Conservation (phyloP, 305 asterid genomes). For the Fraxinus nigra region DNA sequence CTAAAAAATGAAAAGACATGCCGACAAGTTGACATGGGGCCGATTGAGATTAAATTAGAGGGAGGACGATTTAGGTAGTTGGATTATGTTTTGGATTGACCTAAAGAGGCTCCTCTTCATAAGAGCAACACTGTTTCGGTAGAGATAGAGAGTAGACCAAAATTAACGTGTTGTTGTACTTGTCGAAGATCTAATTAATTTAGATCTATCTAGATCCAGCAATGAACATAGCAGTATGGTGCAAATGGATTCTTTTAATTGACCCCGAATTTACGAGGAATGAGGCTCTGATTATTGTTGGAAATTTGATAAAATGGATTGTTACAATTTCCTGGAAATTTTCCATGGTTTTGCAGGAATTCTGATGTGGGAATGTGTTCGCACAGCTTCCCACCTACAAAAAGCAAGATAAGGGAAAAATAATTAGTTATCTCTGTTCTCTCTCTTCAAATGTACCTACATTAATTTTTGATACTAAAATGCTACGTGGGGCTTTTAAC, state of each 20-base stretch:
- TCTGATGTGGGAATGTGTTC: not conserved
- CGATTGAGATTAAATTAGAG: not conserved
- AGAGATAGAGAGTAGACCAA: not conserved
- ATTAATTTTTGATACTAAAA: not conserved
- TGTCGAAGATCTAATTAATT: not conserved
- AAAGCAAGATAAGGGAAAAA: not conserved
- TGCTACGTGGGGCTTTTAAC: not conserved
- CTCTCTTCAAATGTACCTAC: not conserved
- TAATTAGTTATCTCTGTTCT: not conserved
- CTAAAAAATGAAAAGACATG: not conserved
- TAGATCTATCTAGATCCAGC: not conserved
- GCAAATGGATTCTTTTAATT: not conserved
- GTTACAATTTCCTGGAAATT: not conserved
- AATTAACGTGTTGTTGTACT: not conserved
- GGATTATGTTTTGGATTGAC: not conserved
- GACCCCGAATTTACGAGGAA: not conserved
- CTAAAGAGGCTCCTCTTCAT: not conserved
- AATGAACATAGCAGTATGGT: not conserved
- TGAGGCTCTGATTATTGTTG: not conserved
- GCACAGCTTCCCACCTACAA: not conserved
- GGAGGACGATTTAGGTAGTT: not conserved
- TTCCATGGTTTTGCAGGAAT: not conserved
- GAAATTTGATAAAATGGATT: not conserved
- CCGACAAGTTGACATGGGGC: not conserved
- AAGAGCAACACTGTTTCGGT: not conserved